These are phyloP conservation scores for Neurospora sp. DNA, from an alignment of 2,329 filamentous ascomycete genomes.

Conservation along the genomic window DNA sequence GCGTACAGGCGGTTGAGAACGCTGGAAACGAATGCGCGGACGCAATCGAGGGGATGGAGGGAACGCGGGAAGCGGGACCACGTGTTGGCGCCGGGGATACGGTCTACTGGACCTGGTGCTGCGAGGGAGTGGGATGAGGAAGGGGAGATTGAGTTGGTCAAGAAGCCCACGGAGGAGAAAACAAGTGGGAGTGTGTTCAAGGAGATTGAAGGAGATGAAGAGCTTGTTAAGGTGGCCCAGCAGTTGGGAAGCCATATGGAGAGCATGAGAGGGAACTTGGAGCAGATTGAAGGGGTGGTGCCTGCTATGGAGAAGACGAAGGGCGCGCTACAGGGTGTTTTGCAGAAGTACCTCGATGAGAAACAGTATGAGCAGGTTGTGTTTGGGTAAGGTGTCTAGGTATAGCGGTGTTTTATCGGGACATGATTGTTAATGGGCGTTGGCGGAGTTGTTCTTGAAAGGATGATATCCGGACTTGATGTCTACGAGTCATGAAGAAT, in stretches of 20 bases:
- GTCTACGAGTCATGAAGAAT: neutral
- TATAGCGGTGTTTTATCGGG: neutral
- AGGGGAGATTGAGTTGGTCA: conserved; percentile 7
- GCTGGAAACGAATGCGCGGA: conserved; percentile 47
- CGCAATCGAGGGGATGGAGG: conserved; percentile 41
- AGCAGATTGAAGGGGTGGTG: conserved; percentile 42
- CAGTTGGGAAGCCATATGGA: conserved; percentile 47
- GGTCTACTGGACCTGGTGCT: neutral
- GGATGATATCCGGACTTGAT: neutral
- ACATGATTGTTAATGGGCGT: neutral
- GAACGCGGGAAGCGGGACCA: conserved; percentile 40
- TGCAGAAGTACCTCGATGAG: conserved; percentile 35
- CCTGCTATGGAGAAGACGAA: conserved; percentile 38
- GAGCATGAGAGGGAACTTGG: conserved; percentile 43
- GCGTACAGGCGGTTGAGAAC: conserved; percentile 42
- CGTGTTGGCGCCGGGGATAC: conserved; percentile 34
- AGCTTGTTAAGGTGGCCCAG: conserved; percentile 33
- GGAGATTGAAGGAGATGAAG: conserved; percentile 32
- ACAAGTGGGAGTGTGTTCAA: conserved; percentile 10
- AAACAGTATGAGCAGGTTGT: conserved; percentile 39
- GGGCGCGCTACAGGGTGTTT: conserved; percentile 38
- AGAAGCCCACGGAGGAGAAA: neutral
- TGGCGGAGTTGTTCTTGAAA: neutral
- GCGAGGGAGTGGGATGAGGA: neutral
- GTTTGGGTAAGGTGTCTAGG: conserved; percentile 14